Evolutionary conservation across 148 eudicot species (phyloP), one percentile per base, ranked within the genome.

Genomic region (Spergularia bocconei): DNA sequence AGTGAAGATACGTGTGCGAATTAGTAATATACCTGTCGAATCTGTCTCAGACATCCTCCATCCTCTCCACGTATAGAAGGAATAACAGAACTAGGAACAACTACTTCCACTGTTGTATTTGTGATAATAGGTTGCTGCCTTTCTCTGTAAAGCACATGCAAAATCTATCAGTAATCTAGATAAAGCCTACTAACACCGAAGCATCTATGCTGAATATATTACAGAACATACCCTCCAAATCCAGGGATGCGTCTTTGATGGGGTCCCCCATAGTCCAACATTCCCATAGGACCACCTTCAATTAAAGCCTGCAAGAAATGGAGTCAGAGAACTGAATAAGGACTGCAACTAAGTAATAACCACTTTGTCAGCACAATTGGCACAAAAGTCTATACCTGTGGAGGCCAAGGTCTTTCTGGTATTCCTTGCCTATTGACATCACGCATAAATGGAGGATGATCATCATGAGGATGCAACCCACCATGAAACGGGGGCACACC

Each of bases 11-110:
- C 13, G 48, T 44, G 58, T 47, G 58, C 50, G 48, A 44, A 78
- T 39, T 66, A 29, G 36, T 29, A 29, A 29, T 29, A 2, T 89
- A 95, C 99, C 97, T 89, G 91, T 25, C 90, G 88, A 71, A 95
- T 90, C 81, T 88, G 92, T 78, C 84, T 81, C 63, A 95, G 87
- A 78, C 97, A 95, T 76, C 94, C 97, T 83, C 97, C 99, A 79
- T 79, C 93, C 82, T 92, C 98, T 67, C 99, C 98, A 72, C 86
- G 88, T 71, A 95, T 89, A 56, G 88, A 82, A 81, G 97, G 94
- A 81, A 95, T 89, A 79, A 88, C 78, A 84, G 88, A 81, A 65
- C 91, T 85, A 64, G 99, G 99, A 67, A 95, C 97, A 25, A 92
- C 90, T 57, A 95, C 97, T 85, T 95, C 97, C 78, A 92, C 86